Evolutionary conservation across 257 asterid genomes (phyloP), one percentile per base, ranked within the genome.

Genomic region (Marsdenia floribunda): DNA sequence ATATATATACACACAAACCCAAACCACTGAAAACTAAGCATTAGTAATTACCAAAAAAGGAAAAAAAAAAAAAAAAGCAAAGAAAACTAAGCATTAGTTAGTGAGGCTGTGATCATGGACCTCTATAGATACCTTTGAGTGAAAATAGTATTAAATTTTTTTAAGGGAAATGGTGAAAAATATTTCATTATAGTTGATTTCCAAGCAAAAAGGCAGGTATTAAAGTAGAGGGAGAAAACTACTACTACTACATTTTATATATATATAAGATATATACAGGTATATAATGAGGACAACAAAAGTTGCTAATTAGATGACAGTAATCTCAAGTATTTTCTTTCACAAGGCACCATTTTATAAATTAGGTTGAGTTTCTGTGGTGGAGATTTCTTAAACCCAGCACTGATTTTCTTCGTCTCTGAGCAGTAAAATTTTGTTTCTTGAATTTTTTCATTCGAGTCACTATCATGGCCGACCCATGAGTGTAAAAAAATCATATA

Each of bases 401-500:
- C 1, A 29, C 33, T 29, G 33, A 29, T 29, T 29, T 29, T 29
- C 33, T 29, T 29, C 1, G 0, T 11, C 12, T 44, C 1, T 44
- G 47, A 44, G 47, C 47, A 7, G 47, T 44, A 7, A 7, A 44
- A 7, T 44, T 44, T 44, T 18, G 24, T 26, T 70, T 50, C 42
- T 70, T 49, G 44, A 14, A 37, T 70, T 16, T 50, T 53, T 14
- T 21, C 16, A 44, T 44, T 3, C 4, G 15, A 49, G 73, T 50
- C 61, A 18, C 60, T 24, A 29, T 70, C 73, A 70, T 70, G 61
- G 16, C 61, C 73, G 49, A 26, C 18, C 46, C n/a, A n/a, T n/a
- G n/a, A n/a, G n/a, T n/a, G n/a, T n/a, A n/a, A n/a, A n/a, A n/a
- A n/a, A n/a, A n/a, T n/a, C n/a, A n/a, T n/a, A n/a, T n/a, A n/a